Conservation (phyloP, 495 filamentous ascomycete genomes). For the Tuber borchii region DNA sequence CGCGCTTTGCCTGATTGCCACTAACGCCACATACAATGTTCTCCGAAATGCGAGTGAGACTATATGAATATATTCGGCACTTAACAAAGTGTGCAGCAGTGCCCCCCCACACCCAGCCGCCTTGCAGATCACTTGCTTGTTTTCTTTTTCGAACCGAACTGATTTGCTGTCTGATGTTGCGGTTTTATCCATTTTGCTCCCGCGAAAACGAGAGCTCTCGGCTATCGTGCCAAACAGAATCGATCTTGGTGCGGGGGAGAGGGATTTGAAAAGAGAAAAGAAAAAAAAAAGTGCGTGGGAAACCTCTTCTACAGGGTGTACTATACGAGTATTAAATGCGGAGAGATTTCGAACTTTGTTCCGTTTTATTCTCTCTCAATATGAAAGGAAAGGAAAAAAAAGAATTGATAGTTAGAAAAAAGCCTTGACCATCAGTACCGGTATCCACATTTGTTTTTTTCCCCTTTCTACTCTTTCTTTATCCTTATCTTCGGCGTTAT, state of each 20-base stretch:
- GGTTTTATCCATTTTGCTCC: neutral
- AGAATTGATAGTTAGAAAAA: neutral
- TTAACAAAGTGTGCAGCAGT: neutral
- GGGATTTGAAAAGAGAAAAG: neutral
- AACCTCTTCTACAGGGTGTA: neutral
- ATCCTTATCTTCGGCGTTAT: neutral
- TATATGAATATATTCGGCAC: neutral
- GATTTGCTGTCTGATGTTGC: neutral
- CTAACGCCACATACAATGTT: neutral
- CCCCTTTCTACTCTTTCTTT: neutral
- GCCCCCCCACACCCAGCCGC: neutral
- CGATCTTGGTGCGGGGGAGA: neutral
- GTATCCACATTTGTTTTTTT: neutral
- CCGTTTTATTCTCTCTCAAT: neutral
- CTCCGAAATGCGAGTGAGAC: conserved; percentile 1
- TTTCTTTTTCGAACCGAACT: neutral
- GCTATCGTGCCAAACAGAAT: neutral
- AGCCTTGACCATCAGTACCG: neutral
- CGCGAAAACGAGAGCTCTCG: neutral
- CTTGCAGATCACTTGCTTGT: neutral
- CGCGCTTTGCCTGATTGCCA: neutral
- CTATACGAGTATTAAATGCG: neutral
- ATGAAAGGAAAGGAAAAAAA: neutral
- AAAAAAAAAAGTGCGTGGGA: neutral
- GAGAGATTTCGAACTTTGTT: neutral